Percentiles rank a stretch among this genome's conserved stretches.
Conservation (phyloP, 768 basidiomycete genomes). For the Tulasnella sp. region DNA sequence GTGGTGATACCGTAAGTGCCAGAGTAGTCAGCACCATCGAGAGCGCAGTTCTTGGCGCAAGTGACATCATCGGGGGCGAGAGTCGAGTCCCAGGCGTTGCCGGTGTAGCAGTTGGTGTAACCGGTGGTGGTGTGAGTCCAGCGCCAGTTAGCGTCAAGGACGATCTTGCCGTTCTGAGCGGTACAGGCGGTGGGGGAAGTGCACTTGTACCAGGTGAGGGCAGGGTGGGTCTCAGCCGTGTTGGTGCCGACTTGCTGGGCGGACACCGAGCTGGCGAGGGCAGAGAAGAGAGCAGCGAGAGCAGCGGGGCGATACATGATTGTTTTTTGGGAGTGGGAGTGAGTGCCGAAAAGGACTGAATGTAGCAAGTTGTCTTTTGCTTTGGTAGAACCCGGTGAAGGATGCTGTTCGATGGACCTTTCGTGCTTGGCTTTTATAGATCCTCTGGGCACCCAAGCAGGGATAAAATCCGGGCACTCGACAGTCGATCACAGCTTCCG, state of each 20-base stretch:
- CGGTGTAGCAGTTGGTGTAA: slow-evolving; percentile 47
- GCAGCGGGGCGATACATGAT: slow-evolving; percentile 1
- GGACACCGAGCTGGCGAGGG: neutral
- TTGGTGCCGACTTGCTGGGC: slow-evolving; percentile 50
- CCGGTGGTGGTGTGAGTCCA: slow-evolving; percentile 39
- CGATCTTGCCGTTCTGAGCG: slow-evolving; percentile 1
- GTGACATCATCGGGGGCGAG: slow-evolving; percentile 49
- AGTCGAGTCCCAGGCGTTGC: slow-evolving; percentile 51
- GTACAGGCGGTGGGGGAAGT: slow-evolving; percentile 36
- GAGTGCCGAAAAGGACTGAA: slow-evolving; percentile 5
- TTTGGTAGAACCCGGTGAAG: slow-evolving; percentile 2
- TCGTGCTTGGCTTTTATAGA: neutral
- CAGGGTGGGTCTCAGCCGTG: slow-evolving; percentile 48
- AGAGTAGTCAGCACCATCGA: slow-evolving; percentile 35
- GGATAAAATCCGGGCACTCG: slow-evolving; percentile 1
- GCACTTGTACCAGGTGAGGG: slow-evolving; percentile 47
- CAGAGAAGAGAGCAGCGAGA: slow-evolving; percentile 23
- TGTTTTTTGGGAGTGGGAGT: neutral
- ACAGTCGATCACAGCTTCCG: neutral
- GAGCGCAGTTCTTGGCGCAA: slow-evolving; percentile 44
- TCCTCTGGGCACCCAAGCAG: neutral
- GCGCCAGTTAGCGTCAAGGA: slow-evolving; percentile 30
- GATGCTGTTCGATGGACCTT: neutral
- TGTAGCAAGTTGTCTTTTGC: neutral
- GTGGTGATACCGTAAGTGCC: slow-evolving; percentile 29